These are phyloP conservation scores for Phalaenopsis equestris DNA, from an alignment of 106 monocot genomes.

Conservation along the genomic window DNA sequence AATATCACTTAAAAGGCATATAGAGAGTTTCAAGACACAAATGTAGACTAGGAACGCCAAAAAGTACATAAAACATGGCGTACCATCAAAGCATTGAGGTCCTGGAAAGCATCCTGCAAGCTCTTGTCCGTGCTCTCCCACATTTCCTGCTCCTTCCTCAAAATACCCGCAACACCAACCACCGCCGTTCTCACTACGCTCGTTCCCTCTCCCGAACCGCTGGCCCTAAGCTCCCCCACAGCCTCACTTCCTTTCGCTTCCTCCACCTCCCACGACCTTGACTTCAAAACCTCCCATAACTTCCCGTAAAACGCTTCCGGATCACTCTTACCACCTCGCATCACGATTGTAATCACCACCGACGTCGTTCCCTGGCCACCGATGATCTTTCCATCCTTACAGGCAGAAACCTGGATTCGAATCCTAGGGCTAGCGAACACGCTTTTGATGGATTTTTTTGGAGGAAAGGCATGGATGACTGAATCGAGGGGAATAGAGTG, in stretches of 20 bases:
- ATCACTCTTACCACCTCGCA: slow-evolving; percentile 47
- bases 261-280: slow-evolving; percentile 51
- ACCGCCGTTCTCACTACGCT: slow-evolving; percentile 42
- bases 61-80: neutral
- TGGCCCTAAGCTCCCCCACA: neutral
- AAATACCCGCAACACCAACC: slow-evolving; percentile 80
- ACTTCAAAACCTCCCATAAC: slow-evolving; percentile 48
- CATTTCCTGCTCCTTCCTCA: slow-evolving; percentile 95
- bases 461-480: slow-evolving; percentile 51
- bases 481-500: slow-evolving; percentile 43
- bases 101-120: slow-evolving; percentile 91
- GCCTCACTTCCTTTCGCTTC: slow-evolving; percentile 9
- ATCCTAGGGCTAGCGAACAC: slow-evolving; percentile 66
- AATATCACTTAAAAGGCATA: neutral
- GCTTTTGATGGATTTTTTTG: slow-evolving; percentile 57
- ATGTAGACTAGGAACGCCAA: neutral
- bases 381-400: slow-evolving; percentile 9
- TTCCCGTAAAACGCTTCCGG: slow-evolving; percentile 52
- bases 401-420: slow-evolving; percentile 42
- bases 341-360: slow-evolving; percentile 41
- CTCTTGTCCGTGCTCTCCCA: slow-evolving; percentile 97
- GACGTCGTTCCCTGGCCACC: slow-evolving; percentile 27
- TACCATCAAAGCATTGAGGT: slow-evolving; percentile 92
- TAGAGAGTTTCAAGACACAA: neutral
- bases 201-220: slow-evolving; percentile 6